phyloP scores from a whole-genome alignment of 1,139 yeast species.

The Pichia terricola region DNA sequence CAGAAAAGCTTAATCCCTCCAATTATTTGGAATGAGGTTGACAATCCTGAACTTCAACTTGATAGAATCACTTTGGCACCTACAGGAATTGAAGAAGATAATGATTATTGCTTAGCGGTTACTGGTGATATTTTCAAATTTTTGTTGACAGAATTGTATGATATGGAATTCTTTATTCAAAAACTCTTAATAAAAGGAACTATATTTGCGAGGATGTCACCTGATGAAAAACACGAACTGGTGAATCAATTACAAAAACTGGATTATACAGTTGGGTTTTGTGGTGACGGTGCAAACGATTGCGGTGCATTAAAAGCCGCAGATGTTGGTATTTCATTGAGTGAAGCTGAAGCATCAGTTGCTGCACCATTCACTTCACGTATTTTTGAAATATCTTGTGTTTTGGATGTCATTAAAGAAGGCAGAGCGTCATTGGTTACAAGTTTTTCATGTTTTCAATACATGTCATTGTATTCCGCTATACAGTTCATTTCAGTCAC shows the following conservation, averaged over 20 bases:
- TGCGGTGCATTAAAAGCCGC: constrained; percentile 98
- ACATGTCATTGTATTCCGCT: constrained; percentile 94
- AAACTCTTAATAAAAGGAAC: constrained; percentile 63
- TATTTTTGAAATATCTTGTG: constrained; percentile 84
- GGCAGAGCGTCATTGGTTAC: constrained; percentile 94
- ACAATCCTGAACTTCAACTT: constrained; percentile 40
- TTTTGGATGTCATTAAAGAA: constrained; percentile 79
- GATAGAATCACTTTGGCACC: constrained; percentile 61
- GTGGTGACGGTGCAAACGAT: constrained; percentile 97
- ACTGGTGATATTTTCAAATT: constrained; percentile 89
- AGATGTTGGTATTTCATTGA: constrained; percentile 88
- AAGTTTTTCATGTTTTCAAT: constrained; percentile 92
- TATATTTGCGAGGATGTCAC: constrained; percentile 95
- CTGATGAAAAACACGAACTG: constrained; percentile 94
- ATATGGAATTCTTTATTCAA: constrained; percentile 33
- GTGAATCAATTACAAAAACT: constrained; percentile 77
- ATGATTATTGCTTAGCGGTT: constrained; percentile 62
- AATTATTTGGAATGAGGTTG: constrained; percentile 58
- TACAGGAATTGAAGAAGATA: constrained; percentile 23
- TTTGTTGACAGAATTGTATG: constrained; percentile 48
- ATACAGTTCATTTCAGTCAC: constrained; percentile 88
- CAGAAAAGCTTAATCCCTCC: constrained; percentile 9
- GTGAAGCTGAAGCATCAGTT: constrained; percentile 97
- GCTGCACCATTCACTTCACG: constrained; percentile 95
- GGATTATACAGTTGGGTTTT: constrained; percentile 91